Base-by-base conservation (phyloP, 768 basidiomycete genomes). In the Roridomyces roridus region DNA sequence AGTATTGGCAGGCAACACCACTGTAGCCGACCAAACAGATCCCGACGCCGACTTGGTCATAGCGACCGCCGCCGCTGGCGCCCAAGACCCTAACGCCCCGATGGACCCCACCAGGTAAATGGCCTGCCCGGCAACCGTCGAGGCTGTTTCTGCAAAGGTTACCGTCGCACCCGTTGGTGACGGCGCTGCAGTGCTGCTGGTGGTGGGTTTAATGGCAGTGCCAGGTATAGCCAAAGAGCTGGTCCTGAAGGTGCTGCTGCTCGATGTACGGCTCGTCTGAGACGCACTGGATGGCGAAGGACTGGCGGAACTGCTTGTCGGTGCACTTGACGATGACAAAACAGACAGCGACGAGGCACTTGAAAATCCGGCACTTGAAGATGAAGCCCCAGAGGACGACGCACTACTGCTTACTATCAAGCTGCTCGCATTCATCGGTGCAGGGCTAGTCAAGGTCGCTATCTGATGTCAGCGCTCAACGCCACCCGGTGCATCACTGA, bases 11-110 rank as follows among this genome's bases (percentile, higher is more conserved):
- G 60, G 60, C 5, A 62, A 31, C 14, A 31, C 35, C 12, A 57
- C 4, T n/a, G 55, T 51, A 39, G 29, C 60, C 5, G 60, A 57
- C 60, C 60, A 62, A 6, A 53, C 60, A 6, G 55, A 50, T 25
- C 46, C n/a, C n/a, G n/a, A 9, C 7, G 18, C 48, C 12, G 26
- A 14, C n/a, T 46, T 43, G 12, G 46, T 46, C 14, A 62, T 25
- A 18, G 49, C 18, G 14, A 61, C 20, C 2, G 59, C 59, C 11
- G 59, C 55, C 2, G 39, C 54, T 5, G 55, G 45, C 7, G 59
- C 39, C 59, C 59, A 61, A 25, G 25, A 46, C 5, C 59, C 59
- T n/a, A 61, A 31, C 14, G 51, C 45, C 18, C 39, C 18, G 36
- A 56, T 20, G 0, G 59, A 61, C 3, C 59, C 59, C 2, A 61